Evolutionary conservation across 768 basidiomycete genomes (phyloP).

Genomic region (Lentinus brumalis): DNA sequence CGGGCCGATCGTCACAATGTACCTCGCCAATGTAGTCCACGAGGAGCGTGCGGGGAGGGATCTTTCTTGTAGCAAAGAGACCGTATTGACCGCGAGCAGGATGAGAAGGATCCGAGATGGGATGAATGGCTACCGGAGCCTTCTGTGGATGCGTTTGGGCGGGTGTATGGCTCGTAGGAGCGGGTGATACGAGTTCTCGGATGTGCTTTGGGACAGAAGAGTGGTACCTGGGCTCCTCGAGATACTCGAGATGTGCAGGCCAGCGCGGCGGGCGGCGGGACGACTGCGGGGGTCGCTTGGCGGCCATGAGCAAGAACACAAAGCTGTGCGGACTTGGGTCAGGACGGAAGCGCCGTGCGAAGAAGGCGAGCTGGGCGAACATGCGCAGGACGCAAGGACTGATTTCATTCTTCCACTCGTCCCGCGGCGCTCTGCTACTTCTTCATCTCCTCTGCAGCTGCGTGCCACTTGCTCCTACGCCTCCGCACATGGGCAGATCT

Average conservation of each 20-base stretch:
- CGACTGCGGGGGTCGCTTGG: neutral
- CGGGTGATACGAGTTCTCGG: constrained; percentile 38
- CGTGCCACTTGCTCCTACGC: neutral
- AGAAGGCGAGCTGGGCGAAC: constrained; percentile 8
- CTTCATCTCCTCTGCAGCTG: constrained; percentile 12
- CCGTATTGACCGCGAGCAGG: constrained; percentile 75
- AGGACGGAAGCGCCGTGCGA: constrained; percentile 15
- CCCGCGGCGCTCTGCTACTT: constrained; percentile 4
- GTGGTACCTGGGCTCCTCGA: constrained; percentile 55
- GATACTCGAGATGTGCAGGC: constrained; percentile 59
- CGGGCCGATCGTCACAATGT: constrained; percentile 71
- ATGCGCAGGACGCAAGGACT: constrained; percentile 18
- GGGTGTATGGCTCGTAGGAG: constrained; percentile 13
- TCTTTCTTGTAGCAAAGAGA: constrained; percentile 75
- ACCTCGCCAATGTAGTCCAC: constrained; percentile 85
- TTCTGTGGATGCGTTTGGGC: constrained; percentile 39
- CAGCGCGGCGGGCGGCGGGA: constrained; percentile 37
- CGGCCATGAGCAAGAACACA: too few relatives aligned
- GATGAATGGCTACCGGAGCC: constrained; percentile 46
- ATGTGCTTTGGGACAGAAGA: constrained; percentile 52
- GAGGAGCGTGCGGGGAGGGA: constrained; percentile 65
- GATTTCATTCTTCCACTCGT: constrained; percentile 15
- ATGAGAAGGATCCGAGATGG: constrained; percentile 57
- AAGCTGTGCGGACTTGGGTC: neutral
- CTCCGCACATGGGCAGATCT: constrained; percentile 62